Evolutionary conservation across 192 early-diverging fungal species (phyloP), one percentile per base, ranked within the genome.

Genomic region (Phycomyces nitens): DNA sequence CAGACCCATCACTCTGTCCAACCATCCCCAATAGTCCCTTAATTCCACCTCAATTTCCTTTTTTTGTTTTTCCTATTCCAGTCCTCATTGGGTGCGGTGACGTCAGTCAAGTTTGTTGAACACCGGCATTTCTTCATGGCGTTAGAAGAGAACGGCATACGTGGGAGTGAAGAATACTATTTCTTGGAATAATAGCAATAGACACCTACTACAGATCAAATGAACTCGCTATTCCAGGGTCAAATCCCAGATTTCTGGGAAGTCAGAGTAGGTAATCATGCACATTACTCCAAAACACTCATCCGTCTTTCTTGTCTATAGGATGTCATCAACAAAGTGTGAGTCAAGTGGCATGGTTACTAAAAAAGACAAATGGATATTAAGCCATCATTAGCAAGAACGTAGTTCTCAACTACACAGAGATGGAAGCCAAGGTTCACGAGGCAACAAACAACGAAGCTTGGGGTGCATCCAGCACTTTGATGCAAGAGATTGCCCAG

Each of bases 401-500:
- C 79, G 93, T 87, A 1, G 96, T 97, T 9, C 83, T 96, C 78
- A 91, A 97, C 72, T 88, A 90, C 74, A 90, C 92, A 56, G 96
- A 99, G 72, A 92, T 88, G 80, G 93, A 97, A 80, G 84, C 89
- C 58, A 93, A 94, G 62, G 91, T 93, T 53, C 84, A 88, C 61
- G 95, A 96, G 64, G 96, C 94, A 8, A 97, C 95, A 0, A 94
- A 89, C 64, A 88, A 90, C 61, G 94, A 99, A 60, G 85, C 93
- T 11, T 97, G 92, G 94, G 95, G 95, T 24, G 94, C 95, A n/a
- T 89, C 89, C 12, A 89, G 90, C 51, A 94, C 94, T 11, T 75
- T 94, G 20, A 95, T 96, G 91, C 84, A 88, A 60, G 96, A 99
- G 57, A 91, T 99, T 73, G 92, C 95, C n/a, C 82, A 89, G 60